These are phyloP conservation scores for Alternaria hordeiaustralica DNA, from an alignment of 2,329 filamentous ascomycete species.

Conservation along the genomic window DNA sequence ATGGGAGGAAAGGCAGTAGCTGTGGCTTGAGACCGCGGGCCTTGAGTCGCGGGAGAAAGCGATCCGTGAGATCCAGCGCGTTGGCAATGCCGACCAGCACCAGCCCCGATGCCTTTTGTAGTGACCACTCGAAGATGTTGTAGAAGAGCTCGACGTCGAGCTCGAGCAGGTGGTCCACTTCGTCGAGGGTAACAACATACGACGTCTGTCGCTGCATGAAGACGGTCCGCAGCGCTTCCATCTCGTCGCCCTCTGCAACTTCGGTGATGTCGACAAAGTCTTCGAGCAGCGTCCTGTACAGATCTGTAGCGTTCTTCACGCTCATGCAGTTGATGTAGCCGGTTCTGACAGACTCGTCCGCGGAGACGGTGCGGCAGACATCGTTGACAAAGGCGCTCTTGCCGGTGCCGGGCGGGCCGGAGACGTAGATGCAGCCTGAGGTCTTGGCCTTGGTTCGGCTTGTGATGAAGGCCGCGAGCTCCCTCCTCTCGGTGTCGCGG, in stretches of 20 bases:
- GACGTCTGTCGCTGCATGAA: slow-evolving; percentile 69
- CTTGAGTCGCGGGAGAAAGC: slow-evolving; percentile 91
- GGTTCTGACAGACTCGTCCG: slow-evolving; percentile 64
- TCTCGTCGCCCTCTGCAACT: slow-evolving; percentile 69
- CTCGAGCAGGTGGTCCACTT: slow-evolving; percentile 92
- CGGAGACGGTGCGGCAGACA: slow-evolving; percentile 68
- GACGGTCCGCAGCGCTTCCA: slow-evolving; percentile 70
- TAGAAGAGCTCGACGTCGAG: slow-evolving; percentile 89
- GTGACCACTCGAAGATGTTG: slow-evolving; percentile 94
- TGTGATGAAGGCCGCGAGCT: slow-evolving; percentile 73
- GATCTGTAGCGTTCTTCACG: slow-evolving; percentile 83
- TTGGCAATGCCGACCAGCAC: slow-evolving; percentile 94
- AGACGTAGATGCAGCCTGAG: slow-evolving; percentile 90
- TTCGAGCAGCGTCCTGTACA: slow-evolving; percentile 80
- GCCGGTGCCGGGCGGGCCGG: slow-evolving; percentile 92
- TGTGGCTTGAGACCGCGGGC: slow-evolving; percentile 89
- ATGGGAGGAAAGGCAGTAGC: slow-evolving; percentile 89
- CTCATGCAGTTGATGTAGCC: slow-evolving; percentile 97
- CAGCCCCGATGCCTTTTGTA: slow-evolving; percentile 79
- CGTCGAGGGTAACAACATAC: slow-evolving; percentile 88
- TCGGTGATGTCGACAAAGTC: slow-evolving; percentile 67
- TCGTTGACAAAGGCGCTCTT: slow-evolving; percentile 94
- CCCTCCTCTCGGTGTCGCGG: slow-evolving; percentile 71
- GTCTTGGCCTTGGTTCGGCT: slow-evolving; percentile 65
- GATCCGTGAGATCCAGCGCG: slow-evolving; percentile 91